phyloP scores from a whole-genome alignment of 2,329 filamentous ascomycete species.

The Trichophyton simii region DNA sequence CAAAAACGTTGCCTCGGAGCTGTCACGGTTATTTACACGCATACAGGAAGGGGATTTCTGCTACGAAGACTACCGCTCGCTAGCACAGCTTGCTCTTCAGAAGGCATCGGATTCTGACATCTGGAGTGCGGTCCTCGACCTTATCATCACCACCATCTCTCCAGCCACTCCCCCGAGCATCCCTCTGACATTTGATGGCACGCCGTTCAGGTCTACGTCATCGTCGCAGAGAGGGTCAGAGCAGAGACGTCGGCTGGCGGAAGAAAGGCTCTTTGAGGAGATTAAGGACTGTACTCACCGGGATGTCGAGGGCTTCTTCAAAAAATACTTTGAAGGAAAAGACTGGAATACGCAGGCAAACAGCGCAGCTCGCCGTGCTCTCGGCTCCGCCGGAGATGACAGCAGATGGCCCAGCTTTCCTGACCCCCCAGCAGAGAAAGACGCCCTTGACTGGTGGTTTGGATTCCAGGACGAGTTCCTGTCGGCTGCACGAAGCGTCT shows the following conservation, averaged over 20 bases:
- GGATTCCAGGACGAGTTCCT: constrained; percentile 13
- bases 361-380: neutral
- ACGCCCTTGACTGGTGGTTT: constrained; percentile 13
- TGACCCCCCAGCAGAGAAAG: constrained; percentile 5
- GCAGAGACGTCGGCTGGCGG: constrained; percentile 13
- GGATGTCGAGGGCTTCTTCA: constrained; percentile 13
- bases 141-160: constrained; percentile 9
- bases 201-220: constrained; percentile 9
- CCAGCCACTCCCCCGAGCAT: constrained; percentile 5
- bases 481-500: constrained; percentile 4
- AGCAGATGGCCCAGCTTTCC: constrained; percentile 10
- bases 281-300: constrained; percentile 11
- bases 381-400: neutral
- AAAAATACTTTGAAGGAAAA: constrained; percentile 17
- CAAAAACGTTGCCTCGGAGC: too few species aligned
- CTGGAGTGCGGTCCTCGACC: constrained; percentile 10
- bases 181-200: constrained; percentile 6
- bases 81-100: too few species aligned
- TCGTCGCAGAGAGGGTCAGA: constrained; percentile 12
- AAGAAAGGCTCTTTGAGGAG: constrained; percentile 14
- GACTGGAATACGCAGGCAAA: constrained; percentile 10
- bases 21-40: too few species aligned
- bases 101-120: constrained; percentile 8
- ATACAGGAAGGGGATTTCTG: too few species aligned
- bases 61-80: too few species aligned